Base-by-base conservation (phyloP, 805 yeast species). In the Komagataella mondaviorum region DNA sequence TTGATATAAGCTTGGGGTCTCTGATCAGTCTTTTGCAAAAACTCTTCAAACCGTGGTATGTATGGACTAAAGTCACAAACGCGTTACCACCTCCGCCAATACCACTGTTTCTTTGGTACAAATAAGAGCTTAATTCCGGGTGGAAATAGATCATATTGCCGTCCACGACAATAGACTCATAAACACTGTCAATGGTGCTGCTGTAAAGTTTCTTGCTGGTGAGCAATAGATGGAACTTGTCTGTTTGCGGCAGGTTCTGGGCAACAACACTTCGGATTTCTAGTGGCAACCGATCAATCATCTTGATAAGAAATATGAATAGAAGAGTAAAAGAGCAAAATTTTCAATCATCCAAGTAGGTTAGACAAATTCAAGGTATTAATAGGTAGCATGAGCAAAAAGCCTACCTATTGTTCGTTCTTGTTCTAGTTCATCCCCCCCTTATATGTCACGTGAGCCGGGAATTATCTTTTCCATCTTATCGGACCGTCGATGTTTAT, bases 241-340 rank as follows among this genome's bases (percentile, higher is more conserved):
- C 66, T 2, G 58, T 43, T 48, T 63, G 66, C 1, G 54, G 45
- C 22, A 63, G 50, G 23, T 54, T 6, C 2, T 55, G 54, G 17
- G 56, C 52, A 8, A 63, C 53, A 23, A 51, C 47, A 7, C 50
- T 8, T 20, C 55, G 55, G 3, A 63, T 20, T 52, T 63, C 67
- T 4, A 44, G 16, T 4, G 67, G 67, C 8, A 63, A 49, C 6
- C n/a, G n/a, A 6, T 58, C 58, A 4, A 63, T 18, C 67, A 63
- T 63, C 39, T 30, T 30, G 39, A 30, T 30, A 30, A 30, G 39
- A 30, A 30, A 30, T 10, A 30, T 30, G 39, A 14, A 30, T 10
- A 30, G 10, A 30, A 14, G 39, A 30, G 39, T 14, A 30, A 10
- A 30, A 30, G 39, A 30, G 39, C 39, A 30, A 30, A 30, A 10